Base-by-base conservation (phyloP, 2,329 filamentous ascomycete species). In the Chrysoporthe deuterocubensis region DNA sequence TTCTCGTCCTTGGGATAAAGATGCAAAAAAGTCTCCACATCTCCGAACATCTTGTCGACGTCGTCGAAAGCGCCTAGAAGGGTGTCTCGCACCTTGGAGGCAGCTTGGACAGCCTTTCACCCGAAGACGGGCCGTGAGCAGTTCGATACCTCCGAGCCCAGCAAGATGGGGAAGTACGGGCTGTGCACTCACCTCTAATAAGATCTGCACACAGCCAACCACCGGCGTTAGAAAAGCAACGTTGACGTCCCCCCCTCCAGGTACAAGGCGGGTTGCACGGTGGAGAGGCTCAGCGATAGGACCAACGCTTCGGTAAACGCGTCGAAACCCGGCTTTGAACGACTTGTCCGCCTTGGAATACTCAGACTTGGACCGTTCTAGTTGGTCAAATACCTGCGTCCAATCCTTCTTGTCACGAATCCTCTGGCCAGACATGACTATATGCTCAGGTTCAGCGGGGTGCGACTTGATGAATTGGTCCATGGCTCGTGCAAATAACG, bases 361-460 rank as follows among this genome's bases (percentile, higher is more conserved):
- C 13, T 40, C 18, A 6, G 37, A 42, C n/a, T n/a, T 65, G 43
- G 34, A 56, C 3, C 16, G n/a, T 26, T 65, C 56, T 2, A 65
- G 4, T 13, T 60, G 42, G 32, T 65, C 64, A 65, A 8, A 65
- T 44, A 14, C 46, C 3, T 16, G 42, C n/a, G 26, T 26, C 64
- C 64, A 65, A 16, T 60, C 43, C 21, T 11, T 42, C 56, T 59
- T 50, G 44, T 65, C 34, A 2, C 64, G 64, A 4, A 65, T 59
- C 4, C 56, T 32, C 0, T 18, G 11, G 32, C n/a, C 44, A 4
- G 42, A 8, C 6, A n/a, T 43, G 2, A 52, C 6, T 1, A 65
- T n/a, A 26, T 4, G 21, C 9, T 42, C 44, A 21, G 64, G 56
- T 26, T 65, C 64, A 1, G n/a, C 1, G 1, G 64, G 56, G 18